phyloP scores from a whole-genome alignment of 75 land plant species.

The Ceratopteris richardii region DNA sequence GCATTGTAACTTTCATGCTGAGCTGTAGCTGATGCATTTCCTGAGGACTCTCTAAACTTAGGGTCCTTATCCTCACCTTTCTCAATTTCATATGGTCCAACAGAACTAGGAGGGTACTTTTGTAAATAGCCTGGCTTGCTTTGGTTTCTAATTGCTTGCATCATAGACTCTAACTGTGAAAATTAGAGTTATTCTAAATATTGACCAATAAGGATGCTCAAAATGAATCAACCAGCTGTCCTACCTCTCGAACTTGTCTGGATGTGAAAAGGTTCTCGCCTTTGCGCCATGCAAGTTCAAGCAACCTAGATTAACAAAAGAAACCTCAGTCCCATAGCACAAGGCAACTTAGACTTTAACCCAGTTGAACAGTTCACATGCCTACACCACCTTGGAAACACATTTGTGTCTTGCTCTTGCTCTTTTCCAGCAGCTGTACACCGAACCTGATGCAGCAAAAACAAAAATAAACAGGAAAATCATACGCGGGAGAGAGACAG shows the following conservation, averaged over 20 bases:
- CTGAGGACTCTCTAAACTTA: not conserved
- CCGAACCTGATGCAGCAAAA: slow-evolving; percentile 30
- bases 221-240: too few relatives aligned
- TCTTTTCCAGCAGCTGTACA: slow-evolving; percentile 28
- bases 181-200: not conserved
- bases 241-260: slow-evolving; percentile 71
- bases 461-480: not conserved
- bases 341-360: too few relatives aligned
- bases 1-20: slow-evolving; percentile 4
- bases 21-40: not conserved
- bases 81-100: slow-evolving; percentile 6
- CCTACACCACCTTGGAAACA: slow-evolving; percentile 50
- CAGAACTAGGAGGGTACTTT: too few relatives aligned
- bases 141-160: slow-evolving; percentile 6
- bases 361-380: too few relatives aligned
- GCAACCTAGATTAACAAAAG: slow-evolving; percentile 53
- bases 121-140: not conserved
- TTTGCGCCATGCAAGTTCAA: slow-evolving; percentile 34
- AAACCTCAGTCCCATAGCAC: too few relatives aligned
- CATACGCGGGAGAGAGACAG: too few relatives aligned
- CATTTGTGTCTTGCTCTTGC: slow-evolving; percentile 40
- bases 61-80: slow-evolving; percentile 7
- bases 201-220: not conserved
- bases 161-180: slow-evolving; percentile 35
- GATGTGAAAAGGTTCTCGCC: slow-evolving; percentile 34